Evolutionary conservation across 257 asterid genomes (phyloP), one percentile per base, ranked within the genome.

Genomic region (Nicotiana obtusifolia): DNA sequence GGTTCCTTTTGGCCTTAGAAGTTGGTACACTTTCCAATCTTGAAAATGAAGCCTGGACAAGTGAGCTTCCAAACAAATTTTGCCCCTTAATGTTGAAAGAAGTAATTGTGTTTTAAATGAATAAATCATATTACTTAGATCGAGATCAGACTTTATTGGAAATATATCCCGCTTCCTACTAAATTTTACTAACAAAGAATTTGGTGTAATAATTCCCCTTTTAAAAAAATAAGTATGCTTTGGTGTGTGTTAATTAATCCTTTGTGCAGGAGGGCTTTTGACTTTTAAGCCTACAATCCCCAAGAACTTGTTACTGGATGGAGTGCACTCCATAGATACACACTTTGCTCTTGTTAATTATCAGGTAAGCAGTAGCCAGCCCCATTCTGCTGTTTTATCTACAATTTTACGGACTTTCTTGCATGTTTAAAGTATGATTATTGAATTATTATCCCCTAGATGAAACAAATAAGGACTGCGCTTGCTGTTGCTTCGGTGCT

Each of bases 381-480:
- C 30, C 75, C 64, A 64, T 57, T 80, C 67, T 69, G 66, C 49
- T 64, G 64, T 17, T 81, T 78, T 84, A 83, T 54, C 78, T 66
- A 9, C 9, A 68, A 62, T 30, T 22, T 10, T 14, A 75, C 59
- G 28, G 35, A 20, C 59, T 44, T 44, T 24, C 15, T 60, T 79
- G 53, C 14, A 41, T 30, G 20, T 24, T 37, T 24, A 17, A 73
- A 84, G 33, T 62, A 67, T 79, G 66, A 35, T 83, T 3, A 15
- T 53, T 71, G 24, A 64, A 60, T 82, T 31, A 68, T 83, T 82
- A 44, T 82, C 75, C 79, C 87, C 85, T 92, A 96, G 99, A 90
- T 94, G 37, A 96, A 93, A 89, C 99, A 96, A 84, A 92, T 94
- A 91, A 91, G 99, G 86, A 92, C 91, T 81, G 99, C 99, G 59